Percentiles rank a stretch among this genome's conserved stretches.
Conservation (phyloP, 352 stramenopile species). For the Phytophthora ramorum region DNA sequence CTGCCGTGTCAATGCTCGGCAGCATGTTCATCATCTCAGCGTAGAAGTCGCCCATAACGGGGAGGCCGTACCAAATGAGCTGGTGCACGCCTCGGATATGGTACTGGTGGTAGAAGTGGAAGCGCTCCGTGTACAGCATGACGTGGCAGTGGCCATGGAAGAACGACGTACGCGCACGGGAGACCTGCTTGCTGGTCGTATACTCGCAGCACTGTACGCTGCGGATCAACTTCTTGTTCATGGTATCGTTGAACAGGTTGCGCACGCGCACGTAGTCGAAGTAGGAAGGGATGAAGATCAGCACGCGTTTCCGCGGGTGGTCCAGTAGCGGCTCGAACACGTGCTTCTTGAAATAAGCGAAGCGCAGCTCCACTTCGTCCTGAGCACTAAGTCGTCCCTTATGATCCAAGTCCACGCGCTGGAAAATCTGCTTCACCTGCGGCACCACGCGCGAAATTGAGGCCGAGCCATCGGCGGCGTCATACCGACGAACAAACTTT, state of each 20-base stretch:
- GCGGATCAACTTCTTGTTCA: conserved; percentile 79
- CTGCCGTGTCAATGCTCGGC: conserved; percentile 25
- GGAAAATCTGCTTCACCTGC: conserved; percentile 83
- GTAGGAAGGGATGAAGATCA: conserved; percentile 87
- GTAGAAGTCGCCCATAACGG: conserved; percentile 76
- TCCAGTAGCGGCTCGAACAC: conserved; percentile 79
- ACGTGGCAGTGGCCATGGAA: conserved; percentile 83
- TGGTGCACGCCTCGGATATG: conserved; percentile 80
- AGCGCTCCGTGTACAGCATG: conserved; percentile 84
- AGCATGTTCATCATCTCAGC: conserved; percentile 85
- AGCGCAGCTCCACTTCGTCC: conserved; percentile 70
- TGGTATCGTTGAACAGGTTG: conserved; percentile 79
- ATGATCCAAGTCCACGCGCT: conserved; percentile 64
- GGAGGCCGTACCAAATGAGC: conserved; percentile 80
- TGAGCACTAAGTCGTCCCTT: conserved; percentile 32
- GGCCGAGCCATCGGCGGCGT: conserved; percentile 50
- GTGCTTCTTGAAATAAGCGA: conserved; percentile 82
- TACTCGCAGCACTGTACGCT: conserved; percentile 83
- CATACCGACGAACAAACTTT: conserved; percentile 66
- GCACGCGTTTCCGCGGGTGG: conserved; percentile 69
- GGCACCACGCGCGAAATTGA: conserved; percentile 73
- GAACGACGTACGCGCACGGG: conserved; percentile 72
- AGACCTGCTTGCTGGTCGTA: conserved; percentile 68
- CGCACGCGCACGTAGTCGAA: conserved; percentile 90
- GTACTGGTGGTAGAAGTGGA: conserved; percentile 90